Conservation (phyloP, 192 early-diverging fungal genomes). For the Glomus cerebriforme region DNA sequence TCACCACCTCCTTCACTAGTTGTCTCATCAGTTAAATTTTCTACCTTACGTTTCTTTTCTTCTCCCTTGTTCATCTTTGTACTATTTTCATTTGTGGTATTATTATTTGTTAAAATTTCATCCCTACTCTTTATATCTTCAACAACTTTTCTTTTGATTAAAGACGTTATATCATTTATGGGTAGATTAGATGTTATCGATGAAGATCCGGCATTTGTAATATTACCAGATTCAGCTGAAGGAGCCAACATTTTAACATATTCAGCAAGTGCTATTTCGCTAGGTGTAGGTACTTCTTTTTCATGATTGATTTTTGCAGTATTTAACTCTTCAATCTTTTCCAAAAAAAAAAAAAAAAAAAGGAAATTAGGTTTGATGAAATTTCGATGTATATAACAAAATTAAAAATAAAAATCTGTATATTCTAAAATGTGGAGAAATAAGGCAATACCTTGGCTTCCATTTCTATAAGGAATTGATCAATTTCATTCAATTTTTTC, state of each 20-base stretch:
- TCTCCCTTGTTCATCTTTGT: not conserved
- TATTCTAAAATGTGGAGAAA: not conserved
- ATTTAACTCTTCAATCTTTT: constrained; percentile 44
- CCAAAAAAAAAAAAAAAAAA: constrained; percentile 10
- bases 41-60: constrained; percentile 2
- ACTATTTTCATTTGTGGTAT: not conserved
- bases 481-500: constrained; percentile 62
- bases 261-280: constrained; percentile 28
- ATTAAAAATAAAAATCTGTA: no score
- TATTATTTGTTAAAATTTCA: not conserved
- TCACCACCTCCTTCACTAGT: not conserved
- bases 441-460: constrained; percentile 55
- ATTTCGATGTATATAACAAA: not conserved
- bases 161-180: constrained; percentile 53
- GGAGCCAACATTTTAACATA: constrained; percentile 6
- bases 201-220: constrained; percentile 19
- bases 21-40: not conserved
- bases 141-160: constrained; percentile 49
- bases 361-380: constrained; percentile 24
- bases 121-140: not conserved
- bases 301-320: constrained; percentile 40
- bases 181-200: constrained; percentile 26
- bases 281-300: constrained; percentile 34
- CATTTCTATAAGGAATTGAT: constrained; percentile 66
- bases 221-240: not conserved